A percentile compares a stretch with the other conserved stretches of the same genome.
These are phyloP conservation scores for rapeseed (Brassica napus) DNA, from an alignment of 345 rosid genomes.

Conservation along the genomic window Da-Ae NC_063449.1:22731001-22731500, in stretches of 20 bases:
- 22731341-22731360: slow-evolving; percentile 68
- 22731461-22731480: slow-evolving; percentile 8
- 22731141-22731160: slow-evolving; percentile 77
- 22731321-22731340: slow-evolving; percentile 8
- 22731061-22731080: not conserved
- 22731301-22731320: not conserved
- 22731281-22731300: not conserved
- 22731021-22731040: not conserved
- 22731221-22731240: slow-evolving; percentile 91
- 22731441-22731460: slow-evolving; percentile 28
- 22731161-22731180: slow-evolving; percentile 63
- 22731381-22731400: slow-evolving; percentile 95
- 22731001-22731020: slow-evolving; percentile 35
- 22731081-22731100: slow-evolving; percentile 4
- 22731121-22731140: slow-evolving; percentile 63
- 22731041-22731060: not conserved
- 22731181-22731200: slow-evolving; percentile 83
- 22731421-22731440: slow-evolving; percentile 87
- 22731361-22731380: slow-evolving; percentile 93
- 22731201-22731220: slow-evolving; percentile 91
- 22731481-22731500: slow-evolving; percentile 7
- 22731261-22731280: not conserved
- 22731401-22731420: slow-evolving; percentile 99
- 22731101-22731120: slow-evolving; percentile 47
- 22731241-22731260: slow-evolving; percentile 78